A percentile compares a stretch with the other conserved stretches of the same genome.
phyloP scores from a whole-genome alignment of 257 asterid species.

The Ocimum tenuiflorum region DNA sequence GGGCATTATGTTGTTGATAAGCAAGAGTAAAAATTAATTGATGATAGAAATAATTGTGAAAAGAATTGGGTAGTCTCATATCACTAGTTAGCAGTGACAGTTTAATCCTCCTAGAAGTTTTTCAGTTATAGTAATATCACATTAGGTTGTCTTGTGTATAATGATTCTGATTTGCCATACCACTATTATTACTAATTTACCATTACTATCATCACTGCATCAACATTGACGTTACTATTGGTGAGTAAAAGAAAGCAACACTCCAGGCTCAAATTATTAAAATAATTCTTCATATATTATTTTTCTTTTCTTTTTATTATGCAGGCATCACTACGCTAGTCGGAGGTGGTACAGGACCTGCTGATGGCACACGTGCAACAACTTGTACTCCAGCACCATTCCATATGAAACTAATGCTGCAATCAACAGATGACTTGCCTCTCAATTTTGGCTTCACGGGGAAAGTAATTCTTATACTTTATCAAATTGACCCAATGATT shows the following conservation, averaged over 20 bases:
- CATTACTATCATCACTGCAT: too few relatives aligned
- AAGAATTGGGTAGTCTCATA: neutral
- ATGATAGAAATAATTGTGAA: neutral
- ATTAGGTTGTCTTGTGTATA: neutral
- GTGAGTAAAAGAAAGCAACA: neutral
- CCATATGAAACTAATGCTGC: slow-evolving; percentile 90
- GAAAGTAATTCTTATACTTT: slow-evolving; percentile 45
- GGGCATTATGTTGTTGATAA: neutral
- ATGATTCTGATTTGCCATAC: neutral
- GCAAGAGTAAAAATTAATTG: neutral
- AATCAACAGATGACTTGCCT: slow-evolving; percentile 81
- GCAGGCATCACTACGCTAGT: slow-evolving; percentile 83
- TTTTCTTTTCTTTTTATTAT: neutral
- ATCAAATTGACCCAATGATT: neutral
- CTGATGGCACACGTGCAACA: slow-evolving; percentile 93
- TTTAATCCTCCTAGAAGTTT: too few relatives aligned
- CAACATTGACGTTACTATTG: neutral
- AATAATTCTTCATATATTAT: neutral
- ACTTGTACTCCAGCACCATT: slow-evolving; percentile 88
- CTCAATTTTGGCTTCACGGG: slow-evolving; percentile 97
- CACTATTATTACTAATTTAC: neutral
- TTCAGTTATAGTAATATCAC: neutral
- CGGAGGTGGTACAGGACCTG: slow-evolving; percentile 99
- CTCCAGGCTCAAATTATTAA: neutral
- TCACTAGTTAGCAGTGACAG: neutral